phyloP scores from a whole-genome alignment of 2,329 filamentous ascomycete genomes.

The Aspergillus quadrilineatus region DNA sequence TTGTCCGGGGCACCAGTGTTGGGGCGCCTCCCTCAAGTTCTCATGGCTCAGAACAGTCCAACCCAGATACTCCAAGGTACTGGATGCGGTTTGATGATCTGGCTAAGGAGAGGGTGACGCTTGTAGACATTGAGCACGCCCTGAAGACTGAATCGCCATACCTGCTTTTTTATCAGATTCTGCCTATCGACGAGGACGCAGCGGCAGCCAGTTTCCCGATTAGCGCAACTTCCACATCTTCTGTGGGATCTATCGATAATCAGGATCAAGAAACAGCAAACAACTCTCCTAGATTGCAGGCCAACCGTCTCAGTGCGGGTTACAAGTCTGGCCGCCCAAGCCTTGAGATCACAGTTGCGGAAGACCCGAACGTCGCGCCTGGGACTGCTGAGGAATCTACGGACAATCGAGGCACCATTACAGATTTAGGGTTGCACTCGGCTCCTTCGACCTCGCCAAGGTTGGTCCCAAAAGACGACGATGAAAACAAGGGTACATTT shows the following conservation, averaged over 20 bases:
- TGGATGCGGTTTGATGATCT: constrained; percentile 96
- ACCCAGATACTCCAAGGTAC: constrained; percentile 66
- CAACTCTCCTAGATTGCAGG: constrained; percentile 21
- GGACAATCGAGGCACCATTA: not conserved
- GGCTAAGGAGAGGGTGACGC: constrained; percentile 66
- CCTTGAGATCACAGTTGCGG: constrained; percentile 37
- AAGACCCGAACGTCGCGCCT: constrained; percentile 20
- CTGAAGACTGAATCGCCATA: constrained; percentile 89
- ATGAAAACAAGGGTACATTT: constrained; percentile 23
- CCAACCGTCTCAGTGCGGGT: constrained; percentile 21
- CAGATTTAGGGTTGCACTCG: constrained; percentile 22
- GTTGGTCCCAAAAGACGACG: constrained; percentile 27
- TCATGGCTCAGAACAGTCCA: constrained; percentile 26
- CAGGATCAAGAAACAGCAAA: constrained; percentile 23
- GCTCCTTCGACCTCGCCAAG: constrained; percentile 27
- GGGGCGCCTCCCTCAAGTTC: constrained; percentile 28
- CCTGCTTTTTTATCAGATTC: constrained; percentile 90
- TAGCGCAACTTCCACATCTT: constrained; percentile 27
- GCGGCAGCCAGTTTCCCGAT: constrained; percentile 37
- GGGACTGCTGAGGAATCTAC: not conserved
- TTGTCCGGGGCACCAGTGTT: constrained; percentile 69
- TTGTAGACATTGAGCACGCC: constrained; percentile 75
- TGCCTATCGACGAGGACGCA: constrained; percentile 73
- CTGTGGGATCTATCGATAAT: constrained; percentile 26
- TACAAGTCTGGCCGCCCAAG: constrained; percentile 35